Evolutionary conservation across 2,329 filamentous ascomycete genomes (phyloP).

Genomic region (Orbilia quercus): DNA sequence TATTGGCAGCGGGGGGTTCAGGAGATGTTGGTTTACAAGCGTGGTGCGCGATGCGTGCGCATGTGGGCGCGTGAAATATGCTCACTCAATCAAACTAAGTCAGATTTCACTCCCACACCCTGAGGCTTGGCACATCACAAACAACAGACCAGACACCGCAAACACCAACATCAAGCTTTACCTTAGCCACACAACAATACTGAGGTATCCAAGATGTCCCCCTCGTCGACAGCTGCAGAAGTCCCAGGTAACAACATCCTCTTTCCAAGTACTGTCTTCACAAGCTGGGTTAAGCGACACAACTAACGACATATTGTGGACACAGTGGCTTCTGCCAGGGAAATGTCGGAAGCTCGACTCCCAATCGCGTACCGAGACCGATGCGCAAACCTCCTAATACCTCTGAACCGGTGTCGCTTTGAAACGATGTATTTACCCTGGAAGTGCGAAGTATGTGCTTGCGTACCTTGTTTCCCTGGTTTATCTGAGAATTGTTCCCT

Average conservation of each 20-base stretch:
- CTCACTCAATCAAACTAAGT: not conserved
- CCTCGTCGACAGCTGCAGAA: constrained; percentile 23
- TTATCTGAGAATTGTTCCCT: not conserved
- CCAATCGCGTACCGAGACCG: constrained; percentile 90
- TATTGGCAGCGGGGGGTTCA: not conserved
- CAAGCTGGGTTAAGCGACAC: too few species aligned
- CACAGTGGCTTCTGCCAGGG: constrained; percentile 26
- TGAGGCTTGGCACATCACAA: not conserved
- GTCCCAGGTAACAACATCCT: constrained; percentile 18
- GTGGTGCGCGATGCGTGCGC: constrained; percentile 47
- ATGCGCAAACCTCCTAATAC: constrained; percentile 93
- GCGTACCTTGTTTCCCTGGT: not conserved
- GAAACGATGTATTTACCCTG: constrained; percentile 94
- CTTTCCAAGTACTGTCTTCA: too few species aligned
- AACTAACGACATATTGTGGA: not conserved
- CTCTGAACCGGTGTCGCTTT: constrained; percentile 91
- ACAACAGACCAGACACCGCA: constrained; percentile 4
- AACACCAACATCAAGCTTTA: too few species aligned
- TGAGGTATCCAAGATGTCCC: constrained; percentile 31
- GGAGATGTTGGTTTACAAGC: constrained; percentile 1
- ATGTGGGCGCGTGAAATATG: constrained; percentile 48
- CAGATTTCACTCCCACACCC: not conserved
- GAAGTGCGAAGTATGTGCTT: constrained; percentile 86
- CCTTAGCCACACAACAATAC: too few species aligned
- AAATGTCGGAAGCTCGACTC: constrained; percentile 53